Conservation (phyloP, 2,329 filamentous ascomycete species). For the Fusarium hainanense region DNA sequence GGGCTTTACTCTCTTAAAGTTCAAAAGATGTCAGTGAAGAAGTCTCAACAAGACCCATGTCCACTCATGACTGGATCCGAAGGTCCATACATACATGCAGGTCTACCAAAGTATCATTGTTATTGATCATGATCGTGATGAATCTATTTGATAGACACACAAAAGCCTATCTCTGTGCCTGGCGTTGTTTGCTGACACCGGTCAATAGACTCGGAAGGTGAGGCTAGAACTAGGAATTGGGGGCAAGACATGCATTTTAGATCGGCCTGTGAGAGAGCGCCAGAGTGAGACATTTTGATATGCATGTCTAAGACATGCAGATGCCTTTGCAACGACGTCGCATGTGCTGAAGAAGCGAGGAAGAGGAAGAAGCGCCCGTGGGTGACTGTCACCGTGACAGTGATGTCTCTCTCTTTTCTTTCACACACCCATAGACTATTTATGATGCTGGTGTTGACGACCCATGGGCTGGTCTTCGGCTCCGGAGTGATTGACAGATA, state of each 20-base stretch:
- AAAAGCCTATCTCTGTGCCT: not conserved
- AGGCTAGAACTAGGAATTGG: slow-evolving; percentile 23
- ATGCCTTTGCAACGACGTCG: slow-evolving; percentile 39
- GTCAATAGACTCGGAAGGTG: slow-evolving; percentile 15
- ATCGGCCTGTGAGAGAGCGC: slow-evolving; percentile 52
- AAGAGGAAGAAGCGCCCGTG: slow-evolving; percentile 18
- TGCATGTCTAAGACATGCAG: slow-evolving; percentile 52
- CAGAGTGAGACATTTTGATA: slow-evolving; percentile 52
- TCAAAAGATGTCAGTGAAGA: slow-evolving; percentile 6
- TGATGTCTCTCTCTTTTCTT: not conserved
- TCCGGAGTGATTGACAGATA: slow-evolving; percentile 6
- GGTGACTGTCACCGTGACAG: slow-evolving; percentile 13
- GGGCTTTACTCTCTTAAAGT: not conserved
- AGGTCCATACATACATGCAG: slow-evolving; percentile 5
- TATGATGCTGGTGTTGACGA: not conserved
- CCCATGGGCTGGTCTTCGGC: slow-evolving; percentile 18
- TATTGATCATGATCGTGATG: not conserved
- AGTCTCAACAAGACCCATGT: not conserved
- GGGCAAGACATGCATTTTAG: slow-evolving; percentile 42
- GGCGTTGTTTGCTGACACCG: slow-evolving; percentile 19
- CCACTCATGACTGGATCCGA: slow-evolving; percentile 17
- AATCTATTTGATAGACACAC: not conserved
- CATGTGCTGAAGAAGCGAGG: slow-evolving; percentile 34
- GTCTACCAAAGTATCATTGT: not conserved
- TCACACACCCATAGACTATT: not conserved